Percentiles rank a stretch among this genome's conserved stretches.
Evolutionary conservation across 768 basidiomycete genomes (phyloP).

Genomic region (Trametes elegans): DNA sequence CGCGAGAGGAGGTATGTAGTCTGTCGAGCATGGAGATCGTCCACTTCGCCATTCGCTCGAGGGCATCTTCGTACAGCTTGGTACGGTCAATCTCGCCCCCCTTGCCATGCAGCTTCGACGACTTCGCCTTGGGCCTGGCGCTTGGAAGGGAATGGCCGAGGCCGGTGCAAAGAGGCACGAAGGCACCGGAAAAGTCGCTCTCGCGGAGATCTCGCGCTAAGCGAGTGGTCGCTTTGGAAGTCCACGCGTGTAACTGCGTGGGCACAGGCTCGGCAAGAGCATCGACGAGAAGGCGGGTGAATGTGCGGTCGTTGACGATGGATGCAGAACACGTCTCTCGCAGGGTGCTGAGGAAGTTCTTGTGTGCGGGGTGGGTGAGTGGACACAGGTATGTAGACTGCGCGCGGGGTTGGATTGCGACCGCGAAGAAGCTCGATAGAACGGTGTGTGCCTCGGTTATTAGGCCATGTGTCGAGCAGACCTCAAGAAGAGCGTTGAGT

Average conservation of each 20-base stretch:
- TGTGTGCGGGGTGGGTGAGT: conserved; percentile 45
- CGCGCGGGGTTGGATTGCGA: conserved; percentile 34
- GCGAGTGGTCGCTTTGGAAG: conserved; percentile 40
- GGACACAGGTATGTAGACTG: conserved; percentile 14
- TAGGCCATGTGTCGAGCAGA: conserved; percentile 45
- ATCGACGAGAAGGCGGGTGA: conserved; percentile 33
- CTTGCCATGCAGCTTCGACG: not conserved
- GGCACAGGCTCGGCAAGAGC: conserved; percentile 26
- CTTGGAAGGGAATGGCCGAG: conserved; percentile 22
- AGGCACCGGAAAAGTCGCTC: conserved; percentile 32
- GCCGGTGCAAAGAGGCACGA: conserved; percentile 31
- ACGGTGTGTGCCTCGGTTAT: conserved; percentile 42
- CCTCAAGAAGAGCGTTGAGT: conserved; percentile 46
- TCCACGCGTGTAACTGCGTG: conserved; percentile 34
- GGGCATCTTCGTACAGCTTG: not conserved
- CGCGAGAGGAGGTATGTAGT: conserved; percentile 2
- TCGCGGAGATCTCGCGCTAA: conserved; percentile 33
- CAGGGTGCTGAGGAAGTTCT: conserved; percentile 46
- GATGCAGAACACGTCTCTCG: conserved; percentile 37
- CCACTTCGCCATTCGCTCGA: conserved; percentile 28
- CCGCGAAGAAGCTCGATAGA: conserved; percentile 40
- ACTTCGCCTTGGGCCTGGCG: not conserved
- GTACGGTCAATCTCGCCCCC: not conserved
- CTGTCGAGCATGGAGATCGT: conserved; percentile 21
- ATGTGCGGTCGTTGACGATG: conserved; percentile 29